phyloP scores from a whole-genome alignment of 179 eudicot species.

The Actinidia chinensis region DNA sequence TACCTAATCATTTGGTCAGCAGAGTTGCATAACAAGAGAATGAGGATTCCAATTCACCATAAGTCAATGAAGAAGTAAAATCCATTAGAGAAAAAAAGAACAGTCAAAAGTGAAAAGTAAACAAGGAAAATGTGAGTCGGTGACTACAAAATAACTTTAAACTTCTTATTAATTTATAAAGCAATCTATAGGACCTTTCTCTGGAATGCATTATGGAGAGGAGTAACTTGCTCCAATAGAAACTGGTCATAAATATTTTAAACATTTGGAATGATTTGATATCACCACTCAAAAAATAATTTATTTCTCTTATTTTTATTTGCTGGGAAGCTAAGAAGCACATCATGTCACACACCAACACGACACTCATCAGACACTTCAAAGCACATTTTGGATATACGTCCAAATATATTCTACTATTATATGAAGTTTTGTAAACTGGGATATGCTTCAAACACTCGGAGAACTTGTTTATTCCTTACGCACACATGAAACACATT shows the following conservation, averaged over 20 bases:
- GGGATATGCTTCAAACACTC: too few species aligned
- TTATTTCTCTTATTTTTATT: too few species aligned
- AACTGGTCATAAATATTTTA: not conserved
- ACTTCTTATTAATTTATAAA: not conserved
- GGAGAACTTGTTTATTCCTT: too few species aligned
- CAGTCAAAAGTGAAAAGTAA: not conserved
- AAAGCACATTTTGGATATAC: too few species aligned
- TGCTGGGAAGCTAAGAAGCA: too few species aligned
- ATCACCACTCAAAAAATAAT: too few species aligned
- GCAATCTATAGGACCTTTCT: not conserved
- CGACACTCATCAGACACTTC: too few species aligned
- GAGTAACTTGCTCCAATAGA: not conserved
- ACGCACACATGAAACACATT: too few species aligned
- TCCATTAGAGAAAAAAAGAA: not conserved
- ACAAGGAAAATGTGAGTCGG: too few species aligned
- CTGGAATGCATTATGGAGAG: not conserved
- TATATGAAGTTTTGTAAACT: too few species aligned
- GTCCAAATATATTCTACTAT: too few species aligned
- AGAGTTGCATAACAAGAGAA: not conserved
- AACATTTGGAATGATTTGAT: not conserved
- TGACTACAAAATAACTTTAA: not conserved
- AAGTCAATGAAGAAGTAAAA: slow-evolving; percentile 12
- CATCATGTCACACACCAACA: too few species aligned
- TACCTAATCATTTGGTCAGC: slow-evolving; percentile 17
- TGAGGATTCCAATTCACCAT: not conserved